A percentile compares a stretch with the other conserved stretches of the same genome.
These are phyloP conservation scores for Schizochytrium sp. DNA, from an alignment of 108 stramenopile species.

Conservation along the genomic window DNA sequence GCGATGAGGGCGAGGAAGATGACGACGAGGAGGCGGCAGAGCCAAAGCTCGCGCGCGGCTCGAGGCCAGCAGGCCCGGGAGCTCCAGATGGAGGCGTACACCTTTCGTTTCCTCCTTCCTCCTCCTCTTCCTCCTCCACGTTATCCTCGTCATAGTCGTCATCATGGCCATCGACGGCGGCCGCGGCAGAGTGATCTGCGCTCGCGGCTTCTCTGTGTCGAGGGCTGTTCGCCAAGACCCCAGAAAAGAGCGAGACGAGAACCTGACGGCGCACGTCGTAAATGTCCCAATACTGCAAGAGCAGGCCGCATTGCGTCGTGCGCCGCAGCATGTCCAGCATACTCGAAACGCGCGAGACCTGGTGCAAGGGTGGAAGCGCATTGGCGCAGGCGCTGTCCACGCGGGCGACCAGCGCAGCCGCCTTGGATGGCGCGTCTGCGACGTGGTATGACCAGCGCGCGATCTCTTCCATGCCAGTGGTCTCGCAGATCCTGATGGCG, in stretches of 20 bases:
- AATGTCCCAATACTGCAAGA: slow-evolving; percentile 7
- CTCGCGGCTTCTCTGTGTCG: not conserved
- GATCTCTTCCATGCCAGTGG: not conserved
- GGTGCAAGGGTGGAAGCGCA: not conserved
- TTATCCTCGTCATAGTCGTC: too few relatives aligned
- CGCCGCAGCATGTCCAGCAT: not conserved
- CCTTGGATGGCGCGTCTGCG: not conserved
- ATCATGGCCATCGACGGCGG: too few relatives aligned
- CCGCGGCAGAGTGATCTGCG: too few relatives aligned
- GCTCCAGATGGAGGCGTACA: too few relatives aligned
- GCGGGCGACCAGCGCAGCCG: not conserved
- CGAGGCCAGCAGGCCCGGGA: too few relatives aligned
- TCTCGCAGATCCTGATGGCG: not conserved
- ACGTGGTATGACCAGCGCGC: not conserved
- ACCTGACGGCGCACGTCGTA: not conserved
- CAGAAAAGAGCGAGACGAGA: not conserved
- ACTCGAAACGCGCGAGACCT: not conserved
- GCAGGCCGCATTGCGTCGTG: not conserved
- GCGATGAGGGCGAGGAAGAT: too few relatives aligned
- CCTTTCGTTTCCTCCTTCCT: too few relatives aligned
- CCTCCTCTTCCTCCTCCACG: too few relatives aligned
- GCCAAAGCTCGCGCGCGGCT: too few relatives aligned
- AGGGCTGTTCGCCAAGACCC: slow-evolving; percentile 3
- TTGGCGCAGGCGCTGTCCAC: not conserved
- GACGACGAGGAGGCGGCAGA: too few relatives aligned